Evolutionary conservation across 768 basidiomycete species (phyloP).

Genomic region (Agaricus blazei): DNA sequence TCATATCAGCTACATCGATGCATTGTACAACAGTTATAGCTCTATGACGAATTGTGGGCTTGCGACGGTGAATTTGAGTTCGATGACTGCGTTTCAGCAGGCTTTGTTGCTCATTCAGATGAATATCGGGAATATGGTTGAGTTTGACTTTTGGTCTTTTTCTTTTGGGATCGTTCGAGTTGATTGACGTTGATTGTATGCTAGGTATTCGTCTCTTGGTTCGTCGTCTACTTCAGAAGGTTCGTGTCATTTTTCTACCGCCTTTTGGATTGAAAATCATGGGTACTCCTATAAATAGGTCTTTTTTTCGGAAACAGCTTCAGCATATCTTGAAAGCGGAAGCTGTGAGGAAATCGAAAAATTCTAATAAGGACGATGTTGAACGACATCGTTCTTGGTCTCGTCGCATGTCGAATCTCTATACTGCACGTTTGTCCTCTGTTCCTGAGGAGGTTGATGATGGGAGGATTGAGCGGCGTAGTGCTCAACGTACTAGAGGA

Average conservation of each 20-base stretch:
- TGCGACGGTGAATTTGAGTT: constrained; percentile 62
- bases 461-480: not conserved
- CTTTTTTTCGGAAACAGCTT: constrained; percentile 70
- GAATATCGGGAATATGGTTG: constrained; percentile 68
- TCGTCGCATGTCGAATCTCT: constrained; percentile 15
- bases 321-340: constrained; percentile 47
- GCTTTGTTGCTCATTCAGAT: constrained; percentile 69
- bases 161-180: not conserved
- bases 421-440: constrained; percentile 7
- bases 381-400: constrained; percentile 21
- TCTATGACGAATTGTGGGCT: constrained; percentile 79
- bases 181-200: not conserved
- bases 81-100: constrained; percentile 68
- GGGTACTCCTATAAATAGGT: constrained; percentile 29
- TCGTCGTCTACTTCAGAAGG: constrained; percentile 78
- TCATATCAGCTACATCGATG: constrained; percentile 71
- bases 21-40: constrained; percentile 72
- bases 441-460: constrained; percentile 11
- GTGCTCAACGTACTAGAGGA: constrained; percentile 22
- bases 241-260: constrained; percentile 22
- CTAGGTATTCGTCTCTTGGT: constrained; percentile 78
- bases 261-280: not conserved
- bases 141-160: constrained; percentile 22
- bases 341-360: constrained; percentile 23
- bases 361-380: constrained; percentile 15